Percentiles rank a stretch among this genome's conserved stretches.
These are phyloP conservation scores for Penstemon davidsonii DNA, from an alignment of 257 asterid species.

Conservation along the genomic window DNA sequence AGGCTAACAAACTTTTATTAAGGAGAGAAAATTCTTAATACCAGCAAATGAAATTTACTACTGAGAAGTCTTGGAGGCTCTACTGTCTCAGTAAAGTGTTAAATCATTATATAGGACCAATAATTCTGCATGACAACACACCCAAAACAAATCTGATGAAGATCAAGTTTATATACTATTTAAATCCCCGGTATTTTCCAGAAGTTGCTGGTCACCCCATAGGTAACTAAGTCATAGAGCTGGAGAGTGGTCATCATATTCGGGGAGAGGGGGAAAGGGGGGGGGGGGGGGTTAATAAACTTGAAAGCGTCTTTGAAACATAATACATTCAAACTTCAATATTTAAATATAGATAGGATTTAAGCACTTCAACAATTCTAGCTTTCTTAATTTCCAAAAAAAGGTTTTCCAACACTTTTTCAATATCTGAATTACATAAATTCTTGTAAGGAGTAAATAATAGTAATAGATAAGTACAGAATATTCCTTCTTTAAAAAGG, in stretches of 20 bases:
- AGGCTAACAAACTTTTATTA: not conserved
- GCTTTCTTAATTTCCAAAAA: constrained; percentile 1
- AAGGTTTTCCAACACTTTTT: not conserved
- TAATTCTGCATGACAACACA: not conserved
- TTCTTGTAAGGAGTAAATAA: not conserved
- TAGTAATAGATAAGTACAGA: not conserved
- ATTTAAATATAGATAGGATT: not conserved
- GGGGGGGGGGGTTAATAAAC: too few relatives aligned
- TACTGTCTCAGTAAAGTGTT: not conserved
- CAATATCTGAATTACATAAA: not conserved
- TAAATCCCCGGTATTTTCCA: constrained; percentile 2
- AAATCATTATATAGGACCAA: not conserved
- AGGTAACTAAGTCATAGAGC: not conserved
- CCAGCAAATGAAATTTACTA: constrained; percentile 1
- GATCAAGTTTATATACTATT: constrained; percentile 4
- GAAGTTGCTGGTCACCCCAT: constrained; percentile 5
- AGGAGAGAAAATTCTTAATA: not conserved
- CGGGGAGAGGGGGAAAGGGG: not conserved
- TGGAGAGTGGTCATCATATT: not conserved
- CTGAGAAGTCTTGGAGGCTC: not conserved
- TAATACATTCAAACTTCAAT: too few relatives aligned
- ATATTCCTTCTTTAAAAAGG: not conserved
- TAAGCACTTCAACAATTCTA: constrained; percentile 7
- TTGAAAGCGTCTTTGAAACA: too few relatives aligned
- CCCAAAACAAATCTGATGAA: not conserved